phyloP scores from a whole-genome alignment of 495 filamentous ascomycete species.

The Penicillium tannophilum region DNA sequence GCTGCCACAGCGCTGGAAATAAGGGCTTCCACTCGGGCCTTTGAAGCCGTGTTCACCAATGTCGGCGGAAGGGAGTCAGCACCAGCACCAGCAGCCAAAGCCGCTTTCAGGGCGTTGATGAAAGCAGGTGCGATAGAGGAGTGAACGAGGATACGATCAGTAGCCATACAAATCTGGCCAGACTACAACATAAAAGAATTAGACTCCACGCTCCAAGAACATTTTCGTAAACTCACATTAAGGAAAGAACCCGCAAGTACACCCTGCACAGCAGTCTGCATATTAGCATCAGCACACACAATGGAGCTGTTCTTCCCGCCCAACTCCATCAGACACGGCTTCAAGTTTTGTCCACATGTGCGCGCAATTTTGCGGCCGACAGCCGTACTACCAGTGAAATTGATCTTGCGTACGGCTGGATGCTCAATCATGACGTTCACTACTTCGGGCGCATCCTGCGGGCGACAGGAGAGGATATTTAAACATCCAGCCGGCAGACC shows the following conservation, averaged over 20 bases:
- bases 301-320: slow-evolving; percentile 63
- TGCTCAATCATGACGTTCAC: slow-evolving; percentile 60
- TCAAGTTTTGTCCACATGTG: slow-evolving; percentile 53
- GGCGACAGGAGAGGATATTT: slow-evolving; percentile 54
- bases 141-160: slow-evolving; percentile 83
- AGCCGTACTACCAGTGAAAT: slow-evolving; percentile 61
- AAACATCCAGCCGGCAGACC: slow-evolving; percentile 62
- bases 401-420: slow-evolving; percentile 59
- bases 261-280: slow-evolving; percentile 51
- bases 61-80: slow-evolving; percentile 52
- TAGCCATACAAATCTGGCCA: slow-evolving; percentile 91
- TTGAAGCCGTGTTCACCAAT: slow-evolving; percentile 61
- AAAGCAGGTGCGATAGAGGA: slow-evolving; percentile 65
- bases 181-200: slow-evolving; percentile 36
- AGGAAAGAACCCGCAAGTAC: slow-evolving; percentile 54
- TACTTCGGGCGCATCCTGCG: slow-evolving; percentile 55
- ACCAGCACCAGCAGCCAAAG: slow-evolving; percentile 49
- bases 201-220: background rate
- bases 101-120: slow-evolving; percentile 40
- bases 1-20: slow-evolving; percentile 61
- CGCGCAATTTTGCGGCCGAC: slow-evolving; percentile 59
- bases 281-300: slow-evolving; percentile 58
- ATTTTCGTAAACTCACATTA: slow-evolving; percentile 33
- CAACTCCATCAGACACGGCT: slow-evolving; percentile 64
- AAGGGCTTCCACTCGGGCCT: slow-evolving; percentile 65